These are phyloP conservation scores for Naganishia cerealis DNA, from an alignment of 1,284 basidiomycete genomes.

Conservation along the genomic window DNA sequence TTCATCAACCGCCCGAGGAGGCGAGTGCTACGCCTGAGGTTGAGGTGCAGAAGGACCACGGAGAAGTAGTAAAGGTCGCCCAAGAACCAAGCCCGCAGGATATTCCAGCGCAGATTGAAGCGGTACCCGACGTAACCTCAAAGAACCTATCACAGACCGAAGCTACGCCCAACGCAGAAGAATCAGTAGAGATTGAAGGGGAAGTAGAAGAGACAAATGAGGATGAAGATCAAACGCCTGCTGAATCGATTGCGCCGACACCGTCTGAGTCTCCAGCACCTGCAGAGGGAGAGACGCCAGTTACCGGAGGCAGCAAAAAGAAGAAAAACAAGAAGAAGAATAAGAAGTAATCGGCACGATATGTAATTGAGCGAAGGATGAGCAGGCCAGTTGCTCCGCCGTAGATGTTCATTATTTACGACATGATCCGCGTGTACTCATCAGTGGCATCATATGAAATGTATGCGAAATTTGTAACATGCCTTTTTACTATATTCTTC, in stretches of 20 bases:
- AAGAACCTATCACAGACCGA: not conserved
- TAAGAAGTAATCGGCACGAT: conserved; percentile 27
- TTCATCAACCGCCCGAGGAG: not conserved
- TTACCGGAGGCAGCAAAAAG: conserved; percentile 30
- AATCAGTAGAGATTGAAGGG: not conserved
- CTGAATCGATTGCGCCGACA: conserved; percentile 22
- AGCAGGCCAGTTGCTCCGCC: not conserved
- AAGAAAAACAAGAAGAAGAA: conserved; percentile 35
- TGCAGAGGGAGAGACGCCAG: not conserved
- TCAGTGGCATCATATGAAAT: not conserved
- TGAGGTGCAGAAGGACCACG: conserved; percentile 14
- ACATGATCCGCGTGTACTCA: not conserved
- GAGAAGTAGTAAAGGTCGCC: not conserved
- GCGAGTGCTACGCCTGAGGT: not conserved
- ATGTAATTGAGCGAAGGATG: not conserved
- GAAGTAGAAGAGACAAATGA: conserved; percentile 29
- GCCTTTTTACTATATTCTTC: not conserved
- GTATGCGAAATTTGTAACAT: not conserved
- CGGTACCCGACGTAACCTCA: not conserved
- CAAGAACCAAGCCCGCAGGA: not conserved
- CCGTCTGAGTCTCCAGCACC: conserved; percentile 32
- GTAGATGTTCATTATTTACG: not conserved
- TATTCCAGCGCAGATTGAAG: not conserved
- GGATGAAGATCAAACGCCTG: conserved; percentile 23
- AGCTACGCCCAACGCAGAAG: not conserved